These are phyloP conservation scores for Aspergillus glaucus DNA, from an alignment of 2,329 filamentous ascomycete species.

Conservation along the genomic window DNA sequence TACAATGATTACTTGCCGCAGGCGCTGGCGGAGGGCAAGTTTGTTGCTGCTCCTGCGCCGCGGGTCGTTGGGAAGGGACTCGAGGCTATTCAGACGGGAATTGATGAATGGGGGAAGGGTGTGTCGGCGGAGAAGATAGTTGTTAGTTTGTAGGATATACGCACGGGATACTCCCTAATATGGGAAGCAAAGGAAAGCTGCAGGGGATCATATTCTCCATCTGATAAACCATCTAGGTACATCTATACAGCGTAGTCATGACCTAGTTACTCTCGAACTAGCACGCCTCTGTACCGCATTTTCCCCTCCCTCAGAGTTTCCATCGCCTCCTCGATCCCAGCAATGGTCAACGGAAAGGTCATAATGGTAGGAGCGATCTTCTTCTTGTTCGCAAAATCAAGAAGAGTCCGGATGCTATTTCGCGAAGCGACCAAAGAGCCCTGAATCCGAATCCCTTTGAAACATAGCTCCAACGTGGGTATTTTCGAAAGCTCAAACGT, in stretches of 20 bases:
- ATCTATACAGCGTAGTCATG: not conserved
- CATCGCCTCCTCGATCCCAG: slow-evolving; percentile 44
- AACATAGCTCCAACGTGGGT: slow-evolving; percentile 42
- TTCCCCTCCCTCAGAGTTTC: slow-evolving; percentile 40
- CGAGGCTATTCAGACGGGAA: not conserved
- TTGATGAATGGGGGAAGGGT: not conserved
- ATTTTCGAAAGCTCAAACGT: slow-evolving; percentile 14
- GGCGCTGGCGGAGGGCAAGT: slow-evolving; percentile 23
- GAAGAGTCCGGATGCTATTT: slow-evolving; percentile 56
- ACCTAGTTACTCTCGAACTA: slow-evolving; percentile 20
- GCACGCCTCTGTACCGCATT: slow-evolving; percentile 44
- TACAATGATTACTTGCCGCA: slow-evolving; percentile 27
- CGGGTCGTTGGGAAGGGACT: slow-evolving; percentile 19
- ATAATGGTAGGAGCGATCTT: slow-evolving; percentile 59
- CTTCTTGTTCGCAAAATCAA: slow-evolving; percentile 57
- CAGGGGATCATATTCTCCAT: no score
- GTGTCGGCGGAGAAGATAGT: not conserved
- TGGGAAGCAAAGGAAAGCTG: no score
- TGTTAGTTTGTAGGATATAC: not conserved
- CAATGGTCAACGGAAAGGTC: slow-evolving; percentile 52
- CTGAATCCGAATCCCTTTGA: slow-evolving; percentile 53
- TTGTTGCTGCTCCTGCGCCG: slow-evolving; percentile 27
- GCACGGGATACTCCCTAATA: no score
- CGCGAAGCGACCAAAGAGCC: slow-evolving; percentile 59
- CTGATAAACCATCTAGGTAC: no score